These are phyloP conservation scores for Lecanosticta acicola DNA, from an alignment of 2,329 filamentous ascomycete genomes.

Conservation along the genomic window DNA sequence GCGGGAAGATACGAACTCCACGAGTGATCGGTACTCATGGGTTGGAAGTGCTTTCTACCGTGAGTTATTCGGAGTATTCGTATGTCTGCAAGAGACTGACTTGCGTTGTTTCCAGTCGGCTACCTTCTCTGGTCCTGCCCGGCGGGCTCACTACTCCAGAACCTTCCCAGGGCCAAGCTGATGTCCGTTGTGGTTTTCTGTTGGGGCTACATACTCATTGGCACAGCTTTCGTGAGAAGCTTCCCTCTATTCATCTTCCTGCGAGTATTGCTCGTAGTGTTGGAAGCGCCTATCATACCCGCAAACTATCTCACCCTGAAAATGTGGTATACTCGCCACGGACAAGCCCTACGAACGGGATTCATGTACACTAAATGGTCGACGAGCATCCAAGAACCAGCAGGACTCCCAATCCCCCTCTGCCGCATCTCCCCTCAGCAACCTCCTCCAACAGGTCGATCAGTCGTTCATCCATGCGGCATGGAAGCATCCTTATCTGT, in stretches of 20 bases:
- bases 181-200: constrained; percentile 18
- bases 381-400: constrained; percentile 44
- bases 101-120: no score
- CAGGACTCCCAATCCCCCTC: no score
- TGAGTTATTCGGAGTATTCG: no score
- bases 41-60: constrained; percentile 47
- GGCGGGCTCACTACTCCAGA: constrained; percentile 50
- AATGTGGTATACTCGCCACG: constrained; percentile 25
- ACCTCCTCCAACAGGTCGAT: constrained; percentile 4
- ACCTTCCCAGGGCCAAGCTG: constrained; percentile 45
- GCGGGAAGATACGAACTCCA: constrained; percentile 51
- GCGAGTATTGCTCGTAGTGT: constrained; percentile 27
- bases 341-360: constrained; percentile 32
- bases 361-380: constrained; percentile 17
- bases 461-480: constrained; percentile 39
- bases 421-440: no score
- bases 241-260: constrained; percentile 34
- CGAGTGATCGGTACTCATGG: constrained; percentile 54
- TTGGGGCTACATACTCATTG: constrained; percentile 8
- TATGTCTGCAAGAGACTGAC: no score
- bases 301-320: constrained; percentile 47
- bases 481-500: no score
- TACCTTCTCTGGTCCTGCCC: constrained; percentile 52
- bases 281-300: constrained; percentile 8
- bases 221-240: constrained; percentile 15